phyloP scores from a whole-genome alignment of 2,329 filamentous ascomycete species.

The Hortaea sp. region DNA sequence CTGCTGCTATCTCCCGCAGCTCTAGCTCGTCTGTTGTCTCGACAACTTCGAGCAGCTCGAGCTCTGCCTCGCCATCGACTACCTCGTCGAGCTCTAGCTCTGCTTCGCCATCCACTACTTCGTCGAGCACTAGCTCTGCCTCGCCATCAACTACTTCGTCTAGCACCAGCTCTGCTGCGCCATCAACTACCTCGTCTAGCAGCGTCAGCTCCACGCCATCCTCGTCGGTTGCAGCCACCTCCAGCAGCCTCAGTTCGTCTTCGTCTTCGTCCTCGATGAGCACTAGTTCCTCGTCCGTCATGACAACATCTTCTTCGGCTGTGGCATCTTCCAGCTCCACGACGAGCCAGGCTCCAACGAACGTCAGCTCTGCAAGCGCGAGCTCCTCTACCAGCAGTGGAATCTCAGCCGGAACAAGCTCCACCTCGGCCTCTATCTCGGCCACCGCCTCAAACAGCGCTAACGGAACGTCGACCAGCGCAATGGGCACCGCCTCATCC shows the following conservation, averaged over 20 bases:
- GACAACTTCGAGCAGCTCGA: neutral
- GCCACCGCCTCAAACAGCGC: no score
- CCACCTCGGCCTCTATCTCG: no score
- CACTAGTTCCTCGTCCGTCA: no score
- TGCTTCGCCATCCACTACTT: neutral
- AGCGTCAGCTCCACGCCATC: neutral
- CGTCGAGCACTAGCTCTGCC: neutral
- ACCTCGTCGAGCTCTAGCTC: neutral
- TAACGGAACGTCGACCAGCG: no score
- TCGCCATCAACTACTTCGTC: neutral
- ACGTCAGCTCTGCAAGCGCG: no score
- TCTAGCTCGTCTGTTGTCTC: neutral
- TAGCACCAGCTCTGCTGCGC: neutral
- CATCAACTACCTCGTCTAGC: neutral
- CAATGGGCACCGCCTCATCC: no score
- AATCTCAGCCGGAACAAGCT: neutral
- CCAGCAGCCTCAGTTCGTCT: neutral
- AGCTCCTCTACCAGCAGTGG: no score
- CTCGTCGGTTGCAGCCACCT: neutral
- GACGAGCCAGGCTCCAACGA: no score
- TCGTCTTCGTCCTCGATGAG: no score
- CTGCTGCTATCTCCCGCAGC: neutral
- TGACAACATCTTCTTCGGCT: no score
- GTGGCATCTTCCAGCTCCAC: no score
- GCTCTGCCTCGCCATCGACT: neutral